phyloP scores from a whole-genome alignment of 768 basidiomycete genomes.

The Amylocystis lapponica region DNA sequence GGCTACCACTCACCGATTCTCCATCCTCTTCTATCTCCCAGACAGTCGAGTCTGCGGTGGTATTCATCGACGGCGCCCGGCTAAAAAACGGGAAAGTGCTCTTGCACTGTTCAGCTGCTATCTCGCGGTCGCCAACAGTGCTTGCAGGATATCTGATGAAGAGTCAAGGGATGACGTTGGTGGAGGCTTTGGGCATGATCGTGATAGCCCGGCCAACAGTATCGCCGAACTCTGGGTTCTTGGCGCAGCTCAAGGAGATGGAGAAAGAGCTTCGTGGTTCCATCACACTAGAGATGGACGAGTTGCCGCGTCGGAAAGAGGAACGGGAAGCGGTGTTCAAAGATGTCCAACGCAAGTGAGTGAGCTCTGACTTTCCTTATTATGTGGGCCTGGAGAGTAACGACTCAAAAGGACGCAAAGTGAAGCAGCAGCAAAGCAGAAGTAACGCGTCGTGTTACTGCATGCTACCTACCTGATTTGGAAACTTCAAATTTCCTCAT shows the following conservation, averaged over 20 bases:
- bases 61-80: conserved; percentile 5
- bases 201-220: conserved; percentile 31
- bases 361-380: too few species aligned
- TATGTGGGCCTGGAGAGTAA: too few species aligned
- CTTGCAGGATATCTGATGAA: conserved; percentile 39
- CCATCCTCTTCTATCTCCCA: conserved; percentile 23
- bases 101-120: conserved; percentile 40
- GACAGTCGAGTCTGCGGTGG: conserved; percentile 24
- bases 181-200: conserved; percentile 31
- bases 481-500: too few species aligned
- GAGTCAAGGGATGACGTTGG: conserved; percentile 29
- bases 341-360: too few species aligned
- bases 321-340: conserved; percentile 29
- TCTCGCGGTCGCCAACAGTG: conserved; percentile 40
- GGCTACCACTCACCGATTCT: conserved; percentile 34
- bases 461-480: too few species aligned
- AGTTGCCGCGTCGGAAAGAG: conserved; percentile 27
- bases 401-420: too few species aligned
- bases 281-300: conserved; percentile 30
- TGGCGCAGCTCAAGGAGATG: conserved; percentile 34
- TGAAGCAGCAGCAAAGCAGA: too few species aligned
- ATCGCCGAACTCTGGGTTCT: conserved; percentile 39
- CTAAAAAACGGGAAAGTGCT: conserved; percentile 24
- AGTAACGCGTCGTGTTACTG: too few species aligned
- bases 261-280: conserved; percentile 19